Conservation (phyloP, 1,139 yeast genomes). For the Lodderomyces jiufengensis region DNA sequence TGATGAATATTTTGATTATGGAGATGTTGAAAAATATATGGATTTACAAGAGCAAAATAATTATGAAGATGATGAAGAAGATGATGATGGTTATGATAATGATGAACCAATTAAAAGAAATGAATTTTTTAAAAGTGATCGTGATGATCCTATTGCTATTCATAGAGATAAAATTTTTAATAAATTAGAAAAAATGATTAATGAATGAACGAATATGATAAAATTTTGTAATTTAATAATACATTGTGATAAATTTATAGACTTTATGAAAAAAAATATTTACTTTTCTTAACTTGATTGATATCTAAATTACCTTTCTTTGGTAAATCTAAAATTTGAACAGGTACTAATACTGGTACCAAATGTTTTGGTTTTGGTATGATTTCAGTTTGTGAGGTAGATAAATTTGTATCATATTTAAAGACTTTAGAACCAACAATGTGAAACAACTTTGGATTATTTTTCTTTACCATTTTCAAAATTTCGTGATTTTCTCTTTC, state of each 20-base stretch:
- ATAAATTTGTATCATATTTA: conserved; percentile 1
- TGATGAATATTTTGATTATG: conserved; percentile 14
- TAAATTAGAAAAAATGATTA: conserved; percentile 48
- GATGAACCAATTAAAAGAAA: conserved; percentile 31
- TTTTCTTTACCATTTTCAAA: conserved; percentile 15
- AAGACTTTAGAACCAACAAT: conserved; percentile 9
- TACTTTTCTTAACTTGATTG: conserved; percentile 29
- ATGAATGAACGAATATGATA: conserved; percentile 10
- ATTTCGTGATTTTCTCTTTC: conserved; percentile 6
- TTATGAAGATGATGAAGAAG: conserved; percentile 18
- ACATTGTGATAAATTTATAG: no score
- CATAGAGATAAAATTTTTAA: conserved; percentile 64
- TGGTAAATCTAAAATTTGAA: conserved; percentile 28
- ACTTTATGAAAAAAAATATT: conserved; percentile 38
- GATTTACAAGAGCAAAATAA: conserved; percentile 22
- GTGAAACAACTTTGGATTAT: conserved; percentile 22
- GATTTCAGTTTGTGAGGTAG: neutral
- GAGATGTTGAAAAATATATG: conserved; percentile 12
- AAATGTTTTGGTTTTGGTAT: conserved; percentile 1
- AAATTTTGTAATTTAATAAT: no score
- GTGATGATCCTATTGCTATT: conserved; percentile 56
- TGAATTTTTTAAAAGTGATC: conserved; percentile 50
- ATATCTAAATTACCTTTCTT: conserved; percentile 33
- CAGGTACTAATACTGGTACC: conserved; percentile 23
- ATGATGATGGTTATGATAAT: conserved; percentile 20